These are phyloP conservation scores for Phytophthora constricta DNA, from an alignment of 352 stramenopile genomes.

Conservation along the genomic window DNA sequence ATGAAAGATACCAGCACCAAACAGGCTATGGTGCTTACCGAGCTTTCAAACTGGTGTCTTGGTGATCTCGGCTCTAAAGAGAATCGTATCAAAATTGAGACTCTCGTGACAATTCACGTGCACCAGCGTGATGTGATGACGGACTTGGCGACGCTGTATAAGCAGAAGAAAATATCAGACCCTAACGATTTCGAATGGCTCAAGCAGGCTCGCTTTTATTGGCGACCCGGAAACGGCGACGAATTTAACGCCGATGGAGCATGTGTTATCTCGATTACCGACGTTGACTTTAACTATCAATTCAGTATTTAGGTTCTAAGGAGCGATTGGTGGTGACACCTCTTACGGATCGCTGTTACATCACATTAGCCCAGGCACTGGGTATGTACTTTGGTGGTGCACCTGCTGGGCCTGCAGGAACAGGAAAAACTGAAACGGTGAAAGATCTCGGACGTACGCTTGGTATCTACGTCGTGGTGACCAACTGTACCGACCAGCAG, in stretches of 20 bases:
- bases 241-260: constrained; percentile 95
- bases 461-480: constrained; percentile 97
- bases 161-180: constrained; percentile 96
- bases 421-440: constrained; percentile 97
- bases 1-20: constrained; percentile 98
- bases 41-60: constrained; percentile 97
- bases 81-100: constrained; percentile 98
- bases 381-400: constrained; percentile 98
- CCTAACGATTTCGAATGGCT: constrained; percentile 99
- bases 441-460: constrained; percentile 97
- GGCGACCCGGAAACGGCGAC: constrained; percentile 93
- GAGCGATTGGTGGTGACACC: constrained; percentile 97
- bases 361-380: constrained; percentile 97
- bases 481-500: constrained; percentile 98
- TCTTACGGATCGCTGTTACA: constrained; percentile 97
- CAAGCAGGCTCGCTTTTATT: constrained; percentile 99
- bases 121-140: constrained; percentile 98
- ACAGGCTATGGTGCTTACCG: constrained; percentile 92
- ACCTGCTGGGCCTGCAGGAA: constrained; percentile 94
- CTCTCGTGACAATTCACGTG: constrained; percentile 98
- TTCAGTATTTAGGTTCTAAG: constrained; percentile 98
- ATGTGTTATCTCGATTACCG: constrained; percentile 97
- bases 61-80: constrained; percentile 96
- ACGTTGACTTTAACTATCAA: constrained; percentile 99
- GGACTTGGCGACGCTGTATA: constrained; percentile 93